Conservation (phyloP, 1,139 yeast species). For the Magnusiomyces sp. region DNA sequence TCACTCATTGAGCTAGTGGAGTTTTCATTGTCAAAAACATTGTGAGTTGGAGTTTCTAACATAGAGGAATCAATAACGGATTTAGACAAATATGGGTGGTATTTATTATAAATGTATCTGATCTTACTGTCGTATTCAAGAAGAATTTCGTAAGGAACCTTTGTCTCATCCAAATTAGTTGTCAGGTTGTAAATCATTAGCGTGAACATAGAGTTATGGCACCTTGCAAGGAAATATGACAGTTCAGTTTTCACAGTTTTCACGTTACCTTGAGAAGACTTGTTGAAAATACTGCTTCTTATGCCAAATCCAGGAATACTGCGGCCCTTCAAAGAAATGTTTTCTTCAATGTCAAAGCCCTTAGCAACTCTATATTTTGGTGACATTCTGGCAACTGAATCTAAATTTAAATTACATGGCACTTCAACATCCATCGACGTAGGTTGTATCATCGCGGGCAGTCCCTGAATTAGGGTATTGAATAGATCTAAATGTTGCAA, state of each 20-base stretch:
- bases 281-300: too few relatives aligned
- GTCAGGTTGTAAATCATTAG: neutral
- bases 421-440: slow-evolving; percentile 22
- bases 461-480: slow-evolving; percentile 27
- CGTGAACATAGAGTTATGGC: neutral
- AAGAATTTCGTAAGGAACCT: slow-evolving; percentile 18
- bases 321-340: too few relatives aligned
- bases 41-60: neutral
- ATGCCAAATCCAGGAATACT: too few relatives aligned
- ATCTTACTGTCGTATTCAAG: slow-evolving; percentile 23
- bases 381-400: neutral
- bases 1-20: neutral
- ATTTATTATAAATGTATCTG: slow-evolving; percentile 19
- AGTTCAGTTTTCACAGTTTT: slow-evolving; percentile 19
- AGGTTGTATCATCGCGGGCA: slow-evolving; percentile 25
- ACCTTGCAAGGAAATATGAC: slow-evolving; percentile 15
- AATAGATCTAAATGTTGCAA: slow-evolving; percentile 24
- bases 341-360: too few relatives aligned
- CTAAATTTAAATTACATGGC: neutral
- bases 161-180: slow-evolving; percentile 4
- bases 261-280: too few relatives aligned
- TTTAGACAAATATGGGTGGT: slow-evolving; percentile 20
- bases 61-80: slow-evolving; percentile 1
- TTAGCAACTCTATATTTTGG: too few relatives aligned
- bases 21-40: neutral